Evolutionary conservation across 2,329 filamentous ascomycete genomes (phyloP).

Genomic region (Fusarium duplospermum): DNA sequence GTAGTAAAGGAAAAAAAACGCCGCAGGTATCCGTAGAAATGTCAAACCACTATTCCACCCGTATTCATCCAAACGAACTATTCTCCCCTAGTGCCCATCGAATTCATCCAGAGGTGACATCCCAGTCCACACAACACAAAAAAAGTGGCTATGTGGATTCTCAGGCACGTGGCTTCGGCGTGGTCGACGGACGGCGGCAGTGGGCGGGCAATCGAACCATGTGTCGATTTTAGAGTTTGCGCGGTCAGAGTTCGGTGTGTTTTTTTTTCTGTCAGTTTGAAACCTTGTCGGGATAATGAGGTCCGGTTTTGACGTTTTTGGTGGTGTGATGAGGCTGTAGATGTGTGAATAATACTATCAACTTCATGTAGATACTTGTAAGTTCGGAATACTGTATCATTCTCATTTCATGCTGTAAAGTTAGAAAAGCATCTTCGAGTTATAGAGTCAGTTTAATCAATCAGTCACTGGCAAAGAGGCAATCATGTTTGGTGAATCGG

Average conservation of each 20-base stretch:
- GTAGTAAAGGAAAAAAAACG: neutral
- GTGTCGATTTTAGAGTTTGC: neutral
- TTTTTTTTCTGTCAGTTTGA: neutral
- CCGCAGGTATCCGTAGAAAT: neutral
- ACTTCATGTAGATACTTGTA: neutral
- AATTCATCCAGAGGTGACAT: neutral
- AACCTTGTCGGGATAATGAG: neutral
- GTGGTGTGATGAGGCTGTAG: neutral
- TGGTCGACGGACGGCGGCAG: neutral
- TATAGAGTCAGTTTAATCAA: neutral
- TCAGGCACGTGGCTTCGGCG: neutral
- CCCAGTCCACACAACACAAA: neutral
- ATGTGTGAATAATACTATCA: neutral
- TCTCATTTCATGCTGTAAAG: neutral
- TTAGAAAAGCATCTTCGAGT: neutral
- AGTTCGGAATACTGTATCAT: too few species aligned
- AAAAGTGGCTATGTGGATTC: neutral
- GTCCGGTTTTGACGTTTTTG: neutral
- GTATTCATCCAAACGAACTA: neutral
- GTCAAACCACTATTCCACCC: neutral
- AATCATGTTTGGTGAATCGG: constrained; percentile 20
- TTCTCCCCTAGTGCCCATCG: neutral
- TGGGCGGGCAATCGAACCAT: constrained; percentile 1
- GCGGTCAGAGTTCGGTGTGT: neutral
- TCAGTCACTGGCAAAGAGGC: neutral